Evolutionary conservation across 306 rosid species (phyloP), one percentile per base, ranked within the genome.

Genomic region (Neltuma alba): DNA sequence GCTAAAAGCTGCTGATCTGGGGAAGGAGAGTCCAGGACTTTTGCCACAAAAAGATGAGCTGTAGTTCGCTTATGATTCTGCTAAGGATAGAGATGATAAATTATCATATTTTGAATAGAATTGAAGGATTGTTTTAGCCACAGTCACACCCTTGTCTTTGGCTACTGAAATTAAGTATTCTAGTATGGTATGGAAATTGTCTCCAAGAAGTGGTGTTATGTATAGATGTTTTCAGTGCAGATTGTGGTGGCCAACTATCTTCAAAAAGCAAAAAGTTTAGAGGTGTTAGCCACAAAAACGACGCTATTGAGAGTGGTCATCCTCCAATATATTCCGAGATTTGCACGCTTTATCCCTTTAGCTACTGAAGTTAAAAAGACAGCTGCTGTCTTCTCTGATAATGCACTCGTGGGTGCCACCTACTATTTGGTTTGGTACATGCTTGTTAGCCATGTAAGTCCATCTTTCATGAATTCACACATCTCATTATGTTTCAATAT

Each of bases 371-470:
- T 95, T 57, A 95, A 95, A 75, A 95, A 92, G 86, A 89, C 92
- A 21, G 94, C 97, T 1, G 97, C 97, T 72, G 92, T 90, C 62
- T 91, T 95, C 41, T 88, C 99, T 57, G 94, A 91, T 78, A 90
- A 90, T 84, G 99, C 99, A 52, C 85, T 92, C 80, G 85, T 91
- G 1, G 97, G 97, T 38, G 97, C 98, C 70, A 87, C 87, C 13
- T 91, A 92, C 90, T 92, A 95, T 87, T 81, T 95, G 89, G 89
- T 92, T 25, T 86, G 93, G 89, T 92, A 87, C 68, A 81, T 95
- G 89, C 96, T 95, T 80, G 91, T 95, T 64, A 90, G 96, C 78
- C 98, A 95, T 81, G 99, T 95, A 85, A 87, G 93, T 81, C 9
- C 38, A 33, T n/a, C 75, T 25, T 12, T 76, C 76, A 13, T 68